These are phyloP conservation scores for Huntiella bhutanensis DNA, from an alignment of 2,329 filamentous ascomycete genomes.

Conservation along the genomic window DNA sequence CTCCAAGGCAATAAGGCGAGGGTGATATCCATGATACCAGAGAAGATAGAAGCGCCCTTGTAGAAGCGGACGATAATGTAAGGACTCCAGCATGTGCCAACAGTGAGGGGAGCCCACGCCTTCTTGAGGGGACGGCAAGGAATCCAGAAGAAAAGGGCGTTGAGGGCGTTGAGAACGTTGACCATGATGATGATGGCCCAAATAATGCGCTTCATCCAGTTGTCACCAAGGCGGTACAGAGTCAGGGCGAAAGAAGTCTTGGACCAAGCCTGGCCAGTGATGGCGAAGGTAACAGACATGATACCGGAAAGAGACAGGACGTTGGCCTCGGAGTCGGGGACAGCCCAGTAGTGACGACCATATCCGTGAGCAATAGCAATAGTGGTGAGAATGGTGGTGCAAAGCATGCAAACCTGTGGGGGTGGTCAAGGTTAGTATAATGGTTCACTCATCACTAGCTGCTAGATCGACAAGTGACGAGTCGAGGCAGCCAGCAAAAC, in stretches of 20 bases:
- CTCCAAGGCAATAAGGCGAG: slow-evolving; percentile 15
- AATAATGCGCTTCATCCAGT: slow-evolving; percentile 14
- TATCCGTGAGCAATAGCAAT: slow-evolving; percentile 12
- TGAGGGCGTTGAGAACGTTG: slow-evolving; percentile 14
- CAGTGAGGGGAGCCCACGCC: slow-evolving; percentile 13
- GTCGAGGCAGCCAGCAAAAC: slow-evolving; percentile 14
- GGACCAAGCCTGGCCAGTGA: slow-evolving; percentile 12
- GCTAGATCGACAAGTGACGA: slow-evolving; percentile 20
- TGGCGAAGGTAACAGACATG: slow-evolving; percentile 7
- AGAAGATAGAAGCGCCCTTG: slow-evolving; percentile 10
- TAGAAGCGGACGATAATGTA: slow-evolving; percentile 6
- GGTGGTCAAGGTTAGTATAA: not conserved
- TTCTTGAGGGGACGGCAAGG: slow-evolving; percentile 15
- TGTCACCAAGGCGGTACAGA: slow-evolving; percentile 16
- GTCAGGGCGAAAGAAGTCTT: slow-evolving; percentile 17
- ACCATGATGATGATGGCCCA: slow-evolving; percentile 16
- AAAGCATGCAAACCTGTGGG: slow-evolving; percentile 3
- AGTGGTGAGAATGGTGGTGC: slow-evolving; percentile 11
- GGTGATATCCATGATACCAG: slow-evolving; percentile 13
- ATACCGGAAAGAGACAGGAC: slow-evolving; percentile 5
- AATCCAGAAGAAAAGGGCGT: slow-evolving; percentile 15
- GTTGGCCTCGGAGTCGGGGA: slow-evolving; percentile 4
- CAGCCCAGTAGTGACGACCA: slow-evolving; percentile 12
- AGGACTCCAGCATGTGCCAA: slow-evolving; percentile 15
- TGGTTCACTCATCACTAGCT: slow-evolving; percentile 14